phyloP scores from a whole-genome alignment of 108 stramenopile genomes.

The Nitzschia putrida region DNA sequence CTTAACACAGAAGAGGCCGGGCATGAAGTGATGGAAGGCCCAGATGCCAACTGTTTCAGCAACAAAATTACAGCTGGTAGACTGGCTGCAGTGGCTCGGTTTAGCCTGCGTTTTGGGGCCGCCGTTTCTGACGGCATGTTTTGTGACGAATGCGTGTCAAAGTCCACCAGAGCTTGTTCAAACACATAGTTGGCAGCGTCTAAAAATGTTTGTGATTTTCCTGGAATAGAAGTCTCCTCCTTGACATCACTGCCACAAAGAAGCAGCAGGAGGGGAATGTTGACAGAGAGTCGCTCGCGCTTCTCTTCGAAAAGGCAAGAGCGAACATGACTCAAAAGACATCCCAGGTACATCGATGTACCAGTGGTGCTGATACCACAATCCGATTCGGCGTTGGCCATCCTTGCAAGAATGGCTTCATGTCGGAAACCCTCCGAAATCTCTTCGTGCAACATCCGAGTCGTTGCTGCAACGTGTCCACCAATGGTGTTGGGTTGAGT shows the following conservation, averaged over 20 bases:
- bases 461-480: slow-evolving; percentile 46
- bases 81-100: slow-evolving; percentile 65
- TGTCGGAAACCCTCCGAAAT: slow-evolving; percentile 46
- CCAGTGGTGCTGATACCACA: slow-evolving; percentile 11
- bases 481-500: slow-evolving; percentile 47
- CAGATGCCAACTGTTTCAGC: slow-evolving; percentile 61
- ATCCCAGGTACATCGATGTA: slow-evolving; percentile 71
- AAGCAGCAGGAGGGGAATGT: slow-evolving; percentile 61
- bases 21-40: slow-evolving; percentile 47
- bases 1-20: slow-evolving; percentile 49
- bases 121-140: background rate
- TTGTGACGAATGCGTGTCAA: slow-evolving; percentile 18
- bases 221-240: background rate
- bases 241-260: slow-evolving; percentile 23
- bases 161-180: slow-evolving; percentile 53
- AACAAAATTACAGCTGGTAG: slow-evolving; percentile 64
- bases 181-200: slow-evolving; percentile 66
- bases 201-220: slow-evolving; percentile 33
- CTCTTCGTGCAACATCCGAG: slow-evolving; percentile 47
- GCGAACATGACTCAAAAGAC: slow-evolving; percentile 57
- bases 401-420: background rate
- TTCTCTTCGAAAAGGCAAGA: slow-evolving; percentile 76
- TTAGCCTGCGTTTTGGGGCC: slow-evolving; percentile 37
- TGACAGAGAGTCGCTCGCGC: slow-evolving; percentile 62
- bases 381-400: background rate